Evolutionary conservation across 1,284 basidiomycete genomes (phyloP).

Genomic region (Ganoderma multipileum): DNA sequence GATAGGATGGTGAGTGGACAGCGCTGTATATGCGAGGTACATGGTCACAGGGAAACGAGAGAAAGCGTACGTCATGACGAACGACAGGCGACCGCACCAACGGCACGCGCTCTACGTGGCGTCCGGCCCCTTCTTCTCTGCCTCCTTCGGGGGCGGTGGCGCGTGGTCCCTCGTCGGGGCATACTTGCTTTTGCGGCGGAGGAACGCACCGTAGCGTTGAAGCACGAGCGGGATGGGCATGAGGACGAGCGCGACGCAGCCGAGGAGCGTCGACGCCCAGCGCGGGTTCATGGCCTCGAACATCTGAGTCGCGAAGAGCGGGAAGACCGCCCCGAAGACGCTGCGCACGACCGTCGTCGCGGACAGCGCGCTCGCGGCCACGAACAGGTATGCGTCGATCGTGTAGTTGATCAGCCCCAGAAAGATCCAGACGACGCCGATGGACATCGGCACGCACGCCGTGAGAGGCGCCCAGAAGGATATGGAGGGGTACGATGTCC

Average conservation of each 20-base stretch:
- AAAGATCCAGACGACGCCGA: conserved; percentile 41
- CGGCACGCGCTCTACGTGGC: background rate
- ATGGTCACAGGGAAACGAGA: background rate
- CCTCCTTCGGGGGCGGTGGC: background rate
- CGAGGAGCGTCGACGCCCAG: conserved; percentile 45
- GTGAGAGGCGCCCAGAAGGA: conserved; percentile 43
- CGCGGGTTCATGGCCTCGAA: conserved; percentile 43
- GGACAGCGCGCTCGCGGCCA: conserved; percentile 48
- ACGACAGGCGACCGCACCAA: background rate
- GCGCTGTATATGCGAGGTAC: background rate
- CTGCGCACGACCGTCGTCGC: conserved; percentile 45
- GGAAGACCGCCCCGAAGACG: conserved; percentile 47
- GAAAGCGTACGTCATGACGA: background rate
- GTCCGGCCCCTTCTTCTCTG: conserved; percentile 2
- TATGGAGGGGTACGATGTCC: conserved; percentile 47
- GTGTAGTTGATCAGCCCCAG: conserved; percentile 47
- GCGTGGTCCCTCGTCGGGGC: conserved; percentile 32
- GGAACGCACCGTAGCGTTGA: conserved; percentile 31
- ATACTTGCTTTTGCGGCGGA: conserved; percentile 41
- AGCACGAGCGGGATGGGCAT: conserved; percentile 47
- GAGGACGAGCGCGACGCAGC: conserved; percentile 41
- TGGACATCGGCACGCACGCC: conserved; percentile 39
- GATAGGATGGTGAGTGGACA: background rate
- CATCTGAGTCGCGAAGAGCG: conserved; percentile 48
- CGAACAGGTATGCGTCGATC: conserved; percentile 47